Conservation (phyloP, 495 filamentous ascomycete species). For the Darksidea phi region DNA sequence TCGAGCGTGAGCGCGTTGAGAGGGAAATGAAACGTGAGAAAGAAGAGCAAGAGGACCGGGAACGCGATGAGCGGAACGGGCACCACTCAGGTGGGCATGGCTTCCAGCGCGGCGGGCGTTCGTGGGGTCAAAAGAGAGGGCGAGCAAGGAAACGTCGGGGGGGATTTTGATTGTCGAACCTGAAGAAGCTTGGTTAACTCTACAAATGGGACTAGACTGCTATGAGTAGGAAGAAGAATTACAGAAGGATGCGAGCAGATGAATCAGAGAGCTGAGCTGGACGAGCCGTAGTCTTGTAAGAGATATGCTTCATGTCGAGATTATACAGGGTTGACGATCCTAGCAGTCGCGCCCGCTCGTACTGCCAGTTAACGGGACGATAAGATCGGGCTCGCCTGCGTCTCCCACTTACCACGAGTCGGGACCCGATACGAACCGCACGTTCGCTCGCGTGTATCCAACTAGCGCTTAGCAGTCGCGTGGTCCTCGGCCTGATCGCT, state of each 20-base stretch:
- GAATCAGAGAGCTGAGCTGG: not conserved
- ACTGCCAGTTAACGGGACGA: too few species aligned
- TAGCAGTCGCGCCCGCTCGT: not conserved
- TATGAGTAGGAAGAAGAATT: not conserved
- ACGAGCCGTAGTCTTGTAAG: too few species aligned
- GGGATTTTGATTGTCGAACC: slow-evolving; percentile 10
- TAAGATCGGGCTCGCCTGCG: not conserved
- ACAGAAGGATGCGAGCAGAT: too few species aligned
- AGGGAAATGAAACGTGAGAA: slow-evolving; percentile 54
- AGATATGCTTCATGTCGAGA: too few species aligned
- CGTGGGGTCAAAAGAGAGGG: slow-evolving; percentile 22
- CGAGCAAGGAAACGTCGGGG: slow-evolving; percentile 21
- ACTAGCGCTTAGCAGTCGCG: not conserved
- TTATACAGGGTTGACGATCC: slow-evolving; percentile 18
- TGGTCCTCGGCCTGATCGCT: not conserved
- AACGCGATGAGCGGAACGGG: slow-evolving; percentile 34
- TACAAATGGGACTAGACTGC: too few species aligned
- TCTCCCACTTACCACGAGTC: too few species aligned
- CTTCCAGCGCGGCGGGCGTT: slow-evolving; percentile 28
- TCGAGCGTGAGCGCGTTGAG: slow-evolving; percentile 49
- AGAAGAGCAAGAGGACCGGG: slow-evolving; percentile 42
- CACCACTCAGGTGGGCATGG: slow-evolving; percentile 15
- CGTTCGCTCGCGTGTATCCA: too few species aligned
- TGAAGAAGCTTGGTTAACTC: not conserved
- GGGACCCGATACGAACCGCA: too few species aligned